Evolutionary conservation across 192 early-diverging fungal genomes (phyloP).

Genomic region (Tieghemiomyces parasiticus): DNA sequence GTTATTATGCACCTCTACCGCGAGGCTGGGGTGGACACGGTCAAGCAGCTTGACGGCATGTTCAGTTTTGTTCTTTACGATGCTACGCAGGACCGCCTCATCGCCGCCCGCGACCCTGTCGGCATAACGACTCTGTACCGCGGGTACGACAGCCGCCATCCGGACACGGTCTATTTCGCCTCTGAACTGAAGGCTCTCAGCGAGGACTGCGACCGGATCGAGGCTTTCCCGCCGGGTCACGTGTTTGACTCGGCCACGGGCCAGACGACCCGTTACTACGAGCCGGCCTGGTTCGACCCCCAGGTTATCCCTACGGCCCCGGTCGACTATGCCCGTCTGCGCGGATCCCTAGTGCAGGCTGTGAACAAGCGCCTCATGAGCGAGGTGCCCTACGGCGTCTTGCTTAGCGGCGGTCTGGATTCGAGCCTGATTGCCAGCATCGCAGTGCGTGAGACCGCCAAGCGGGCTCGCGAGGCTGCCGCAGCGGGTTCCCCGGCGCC

Average conservation of each 20-base stretch:
- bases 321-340: constrained; percentile 53
- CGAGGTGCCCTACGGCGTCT: constrained; percentile 95
- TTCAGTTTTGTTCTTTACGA: constrained; percentile 92
- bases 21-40: constrained; percentile 67
- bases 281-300: constrained; percentile 68
- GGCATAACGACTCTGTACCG: constrained; percentile 97
- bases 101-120: constrained; percentile 94
- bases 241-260: constrained; percentile 68
- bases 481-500: constrained; percentile 23
- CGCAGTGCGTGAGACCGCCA: constrained; percentile 67
- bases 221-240: constrained; percentile 95
- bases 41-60: constrained; percentile 88
- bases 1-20: constrained; percentile 90
- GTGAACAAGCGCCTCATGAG: constrained; percentile 96
- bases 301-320: constrained; percentile 32
- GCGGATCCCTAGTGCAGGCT: constrained; percentile 66
- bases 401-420: constrained; percentile 89
- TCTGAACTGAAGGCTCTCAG: constrained; percentile 93
- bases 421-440: constrained; percentile 92
- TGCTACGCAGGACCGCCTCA: constrained; percentile 53
- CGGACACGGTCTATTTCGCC: constrained; percentile 81
- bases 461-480: too few relatives aligned
- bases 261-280: constrained; percentile 73
- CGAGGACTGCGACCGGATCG: constrained; percentile 95
- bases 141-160: constrained; percentile 67